A percentile compares a stretch with the other conserved stretches of the same genome.
Conservation (phyloP, 257 asterid genomes). For the Solanum lycopersicoides region DNA sequence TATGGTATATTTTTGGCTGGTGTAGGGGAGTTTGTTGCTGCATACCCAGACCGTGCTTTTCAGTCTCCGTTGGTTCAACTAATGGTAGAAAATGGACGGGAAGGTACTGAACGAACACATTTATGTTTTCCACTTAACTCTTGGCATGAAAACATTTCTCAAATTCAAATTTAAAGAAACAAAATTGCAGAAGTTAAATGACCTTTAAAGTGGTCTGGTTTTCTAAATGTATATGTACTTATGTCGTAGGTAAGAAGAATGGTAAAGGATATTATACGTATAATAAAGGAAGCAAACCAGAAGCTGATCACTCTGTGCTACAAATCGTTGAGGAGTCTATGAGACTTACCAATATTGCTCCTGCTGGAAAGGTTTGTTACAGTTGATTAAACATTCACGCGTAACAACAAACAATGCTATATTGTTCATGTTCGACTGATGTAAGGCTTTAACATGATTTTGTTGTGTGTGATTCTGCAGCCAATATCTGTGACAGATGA, state of each 20-base stretch:
- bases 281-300: constrained; percentile 1
- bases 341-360: not conserved
- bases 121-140: not conserved
- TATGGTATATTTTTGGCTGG: not conserved
- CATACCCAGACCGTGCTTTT: not conserved
- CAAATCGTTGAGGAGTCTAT: not conserved
- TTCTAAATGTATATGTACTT: not conserved
- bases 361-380: constrained; percentile 1
- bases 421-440: not conserved
- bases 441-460: not conserved
- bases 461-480: not conserved
- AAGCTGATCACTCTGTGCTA: not conserved
- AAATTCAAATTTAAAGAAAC: not conserved
- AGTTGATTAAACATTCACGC: not conserved
- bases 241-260: not conserved
- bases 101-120: not conserved
- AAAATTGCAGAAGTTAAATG: not conserved
- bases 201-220: not conserved
- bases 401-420: not conserved
- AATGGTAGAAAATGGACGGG: not conserved
- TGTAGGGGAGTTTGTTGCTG: not conserved
- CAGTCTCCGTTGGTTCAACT: constrained; percentile 4
- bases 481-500: not conserved
- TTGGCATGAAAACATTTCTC: not conserved
- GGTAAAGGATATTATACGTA: not conserved